Percentiles rank a stretch among this genome's conserved stretches.
phyloP scores from a whole-genome alignment of 176 grass and related monocot genomes.

The Lolium multiflorum region DNA sequence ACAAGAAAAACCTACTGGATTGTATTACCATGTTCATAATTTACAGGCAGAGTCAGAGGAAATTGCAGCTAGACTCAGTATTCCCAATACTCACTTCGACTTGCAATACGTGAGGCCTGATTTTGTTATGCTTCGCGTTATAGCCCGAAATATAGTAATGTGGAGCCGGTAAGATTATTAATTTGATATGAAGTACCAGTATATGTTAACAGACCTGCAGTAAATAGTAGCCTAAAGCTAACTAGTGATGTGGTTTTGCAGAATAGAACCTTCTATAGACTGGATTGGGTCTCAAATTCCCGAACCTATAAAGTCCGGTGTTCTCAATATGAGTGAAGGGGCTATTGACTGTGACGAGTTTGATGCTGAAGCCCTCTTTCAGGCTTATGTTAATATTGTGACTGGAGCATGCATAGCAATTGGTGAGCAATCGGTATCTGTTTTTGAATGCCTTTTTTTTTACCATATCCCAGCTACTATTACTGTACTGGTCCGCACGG shows the following conservation, averaged over 20 bases:
- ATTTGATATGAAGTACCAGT: constrained; percentile 20
- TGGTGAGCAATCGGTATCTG: constrained; percentile 61
- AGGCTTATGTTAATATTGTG: constrained; percentile 96
- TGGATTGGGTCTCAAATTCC: constrained; percentile 93
- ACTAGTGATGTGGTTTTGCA: constrained; percentile 41
- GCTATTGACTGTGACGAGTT: constrained; percentile 64
- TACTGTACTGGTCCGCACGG: not conserved
- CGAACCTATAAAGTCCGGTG: constrained; percentile 70
- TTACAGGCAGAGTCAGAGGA: constrained; percentile 86
- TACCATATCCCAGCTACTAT: not conserved
- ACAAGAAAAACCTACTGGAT: constrained; percentile 13
- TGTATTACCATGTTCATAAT: constrained; percentile 44
- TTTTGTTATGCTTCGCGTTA: constrained; percentile 94
- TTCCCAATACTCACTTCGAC: constrained; percentile 80
- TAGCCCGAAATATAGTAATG: constrained; percentile 89
- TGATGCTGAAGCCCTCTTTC: constrained; percentile 83
- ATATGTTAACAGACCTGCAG: not conserved
- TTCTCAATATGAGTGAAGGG: constrained; percentile 65
- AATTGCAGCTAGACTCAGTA: constrained; percentile 75
- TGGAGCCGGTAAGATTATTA: constrained; percentile 82
- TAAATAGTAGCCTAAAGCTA: constrained; percentile 28
- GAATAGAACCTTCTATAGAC: constrained; percentile 76
- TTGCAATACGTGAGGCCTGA: constrained; percentile 97
- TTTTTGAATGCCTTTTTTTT: constrained; percentile 3
- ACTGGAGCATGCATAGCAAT: constrained; percentile 89